phyloP scores from a whole-genome alignment of 345 rosid genomes.

The Hypericum perforatum region DNA sequence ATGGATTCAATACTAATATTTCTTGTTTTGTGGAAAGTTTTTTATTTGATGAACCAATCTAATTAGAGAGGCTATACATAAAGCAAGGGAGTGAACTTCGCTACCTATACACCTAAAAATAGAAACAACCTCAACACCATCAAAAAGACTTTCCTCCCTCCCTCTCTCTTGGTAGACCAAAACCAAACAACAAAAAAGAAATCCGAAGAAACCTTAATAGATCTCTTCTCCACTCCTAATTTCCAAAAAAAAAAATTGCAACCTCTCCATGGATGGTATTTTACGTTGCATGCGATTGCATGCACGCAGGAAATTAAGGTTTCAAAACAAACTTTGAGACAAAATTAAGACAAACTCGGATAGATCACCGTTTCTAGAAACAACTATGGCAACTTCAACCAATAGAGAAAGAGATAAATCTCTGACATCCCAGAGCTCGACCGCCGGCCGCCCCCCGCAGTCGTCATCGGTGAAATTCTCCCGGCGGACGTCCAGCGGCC shows the following conservation, averaged over 20 bases:
- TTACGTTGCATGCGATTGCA: too few species aligned
- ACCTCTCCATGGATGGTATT: too few species aligned
- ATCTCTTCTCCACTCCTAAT: too few species aligned
- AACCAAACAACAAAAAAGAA: not conserved
- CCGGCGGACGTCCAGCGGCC: slow-evolving; percentile 62
- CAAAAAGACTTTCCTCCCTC: slow-evolving; percentile 9
- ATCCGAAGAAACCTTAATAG: too few species aligned
- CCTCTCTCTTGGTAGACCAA: not conserved
- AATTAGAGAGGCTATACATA: slow-evolving; percentile 27
- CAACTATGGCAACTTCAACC: slow-evolving; percentile 26
- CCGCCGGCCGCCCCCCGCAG: slow-evolving; percentile 43
- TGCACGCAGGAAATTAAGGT: too few species aligned
- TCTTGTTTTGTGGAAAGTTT: not conserved
- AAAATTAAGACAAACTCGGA: too few species aligned
- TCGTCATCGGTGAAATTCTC: slow-evolving; percentile 39
- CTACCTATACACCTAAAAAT: slow-evolving; percentile 12
- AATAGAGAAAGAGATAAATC: slow-evolving; percentile 25
- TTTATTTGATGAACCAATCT: not conserved
- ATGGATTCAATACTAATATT: too few species aligned
- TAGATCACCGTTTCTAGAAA: slow-evolving; percentile 1
- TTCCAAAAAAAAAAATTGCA: too few species aligned
- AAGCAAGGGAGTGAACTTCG: slow-evolving; percentile 27
- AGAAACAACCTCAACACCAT: slow-evolving; percentile 16
- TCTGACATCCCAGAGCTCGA: slow-evolving; percentile 33
- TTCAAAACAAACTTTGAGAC: too few species aligned